These are phyloP conservation scores for Saturnispora zaruensis DNA, from an alignment of 805 yeast genomes.

Conservation along the genomic window DNA sequence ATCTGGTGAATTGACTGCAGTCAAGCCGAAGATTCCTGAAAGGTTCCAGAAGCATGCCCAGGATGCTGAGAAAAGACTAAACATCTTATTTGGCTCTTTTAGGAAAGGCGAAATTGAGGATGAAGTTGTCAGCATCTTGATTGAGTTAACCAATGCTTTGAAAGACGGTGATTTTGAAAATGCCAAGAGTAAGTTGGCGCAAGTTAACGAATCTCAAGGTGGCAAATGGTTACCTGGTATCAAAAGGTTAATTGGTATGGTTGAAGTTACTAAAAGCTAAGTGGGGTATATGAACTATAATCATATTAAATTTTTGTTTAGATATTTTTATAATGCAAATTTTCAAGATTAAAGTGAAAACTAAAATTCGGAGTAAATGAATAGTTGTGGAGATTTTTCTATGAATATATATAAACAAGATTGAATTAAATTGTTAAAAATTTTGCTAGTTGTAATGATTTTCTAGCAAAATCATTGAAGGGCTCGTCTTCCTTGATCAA, in stretches of 20 bases:
- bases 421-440: not conserved
- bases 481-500: conserved; percentile 5
- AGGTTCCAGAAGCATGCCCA: conserved; percentile 61
- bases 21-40: conserved; percentile 69
- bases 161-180: conserved; percentile 43
- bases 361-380: not conserved
- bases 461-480: not conserved
- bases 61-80: conserved; percentile 78
- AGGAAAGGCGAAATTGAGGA: conserved; percentile 58
- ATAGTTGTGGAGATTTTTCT: not conserved
- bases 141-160: conserved; percentile 42
- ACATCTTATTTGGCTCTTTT: conserved; percentile 67
- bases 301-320: not conserved
- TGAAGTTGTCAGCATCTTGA: conserved; percentile 47
- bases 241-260: conserved; percentile 76
- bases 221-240: conserved; percentile 94
- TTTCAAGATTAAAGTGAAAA: not conserved
- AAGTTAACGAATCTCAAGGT: conserved; percentile 59
- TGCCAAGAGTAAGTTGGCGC: conserved; percentile 57
- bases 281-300: not conserved
- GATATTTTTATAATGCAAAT: not conserved
- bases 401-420: not conserved
- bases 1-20: conserved; percentile 44
- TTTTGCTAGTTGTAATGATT: conserved; percentile 2
- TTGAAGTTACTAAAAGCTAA: conserved; percentile 30